Conservation (phyloP, 805 yeast genomes). For the Saturnispora diversa region DNA sequence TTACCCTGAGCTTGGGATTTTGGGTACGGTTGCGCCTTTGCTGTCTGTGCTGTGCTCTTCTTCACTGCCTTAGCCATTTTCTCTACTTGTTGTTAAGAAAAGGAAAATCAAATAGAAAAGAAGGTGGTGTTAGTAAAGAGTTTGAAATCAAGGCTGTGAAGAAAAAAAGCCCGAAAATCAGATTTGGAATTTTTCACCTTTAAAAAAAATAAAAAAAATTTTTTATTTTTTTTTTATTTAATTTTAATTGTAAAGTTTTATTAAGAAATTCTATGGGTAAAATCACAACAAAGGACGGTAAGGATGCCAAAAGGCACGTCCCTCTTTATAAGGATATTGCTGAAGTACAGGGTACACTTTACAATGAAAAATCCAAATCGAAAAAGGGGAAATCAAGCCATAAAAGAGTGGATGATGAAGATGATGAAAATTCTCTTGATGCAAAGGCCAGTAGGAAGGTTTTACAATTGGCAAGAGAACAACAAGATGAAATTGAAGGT, state of each 20-base stretch:
- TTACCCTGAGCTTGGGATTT: too few relatives aligned
- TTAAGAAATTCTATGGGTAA: slow-evolving; percentile 49
- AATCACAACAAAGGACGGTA: slow-evolving; percentile 41
- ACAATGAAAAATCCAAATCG: slow-evolving; percentile 9
- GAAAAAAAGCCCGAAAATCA: background rate
- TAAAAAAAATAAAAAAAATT: background rate
- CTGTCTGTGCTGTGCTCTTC: slow-evolving; percentile 28
- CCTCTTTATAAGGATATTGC: slow-evolving; percentile 75
- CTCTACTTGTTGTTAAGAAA: too few relatives aligned
- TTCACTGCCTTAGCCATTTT: slow-evolving; percentile 30
- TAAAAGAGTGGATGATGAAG: slow-evolving; percentile 35
- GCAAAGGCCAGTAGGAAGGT: slow-evolving; percentile 78
- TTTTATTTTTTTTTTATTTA: slow-evolving; percentile 3
- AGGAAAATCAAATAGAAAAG: too few relatives aligned
- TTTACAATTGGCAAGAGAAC: slow-evolving; percentile 82
- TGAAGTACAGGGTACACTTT: slow-evolving; percentile 53
- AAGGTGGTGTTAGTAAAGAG: too few relatives aligned
- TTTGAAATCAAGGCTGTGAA: slow-evolving; percentile 6
- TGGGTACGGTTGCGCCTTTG: slow-evolving; percentile 26
- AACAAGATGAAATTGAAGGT: slow-evolving; percentile 79
- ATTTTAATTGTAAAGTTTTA: background rate
- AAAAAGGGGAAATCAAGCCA: too few relatives aligned
- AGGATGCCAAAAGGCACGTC: slow-evolving; percentile 61
- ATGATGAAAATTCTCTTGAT: slow-evolving; percentile 63
- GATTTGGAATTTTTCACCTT: background rate